These are phyloP conservation scores for Hygrophorus pudorinus DNA, from an alignment of 768 basidiomycete genomes.

Conservation along the genomic window DNA sequence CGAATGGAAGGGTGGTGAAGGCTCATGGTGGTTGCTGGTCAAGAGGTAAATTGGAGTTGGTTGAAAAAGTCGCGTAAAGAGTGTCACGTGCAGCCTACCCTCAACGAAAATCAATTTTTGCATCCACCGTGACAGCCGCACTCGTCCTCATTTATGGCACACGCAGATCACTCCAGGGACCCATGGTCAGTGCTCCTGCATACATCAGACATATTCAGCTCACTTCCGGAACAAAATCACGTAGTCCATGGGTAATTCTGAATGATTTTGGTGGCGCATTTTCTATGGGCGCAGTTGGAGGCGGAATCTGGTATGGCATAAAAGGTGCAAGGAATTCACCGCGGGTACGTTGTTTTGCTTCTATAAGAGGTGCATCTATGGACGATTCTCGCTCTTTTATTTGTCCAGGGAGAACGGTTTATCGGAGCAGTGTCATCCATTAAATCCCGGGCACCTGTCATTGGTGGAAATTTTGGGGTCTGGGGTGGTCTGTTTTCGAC, in stretches of 20 bases:
- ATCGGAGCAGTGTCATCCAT: conserved; percentile 92
- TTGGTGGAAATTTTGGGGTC: conserved; percentile 93
- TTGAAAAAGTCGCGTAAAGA: no score
- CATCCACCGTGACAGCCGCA: neutral
- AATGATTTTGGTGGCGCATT: conserved; percentile 98
- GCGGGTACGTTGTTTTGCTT: conserved; percentile 42
- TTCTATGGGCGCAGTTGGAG: conserved; percentile 96
- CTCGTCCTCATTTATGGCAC: conserved; percentile 48
- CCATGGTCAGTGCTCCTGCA: conserved; percentile 52
- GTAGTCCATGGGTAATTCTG: conserved; percentile 95
- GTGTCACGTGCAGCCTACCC: neutral
- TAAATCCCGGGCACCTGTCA: conserved; percentile 96
- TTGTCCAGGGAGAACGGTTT: conserved; percentile 76
- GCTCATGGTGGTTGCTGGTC: conserved; percentile 20
- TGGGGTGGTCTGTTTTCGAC: conserved; percentile 99
- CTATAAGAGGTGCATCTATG: neutral
- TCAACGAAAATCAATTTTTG: neutral
- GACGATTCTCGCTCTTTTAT: conserved; percentile 7
- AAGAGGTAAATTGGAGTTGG: neutral
- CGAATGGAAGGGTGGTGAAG: conserved; percentile 16
- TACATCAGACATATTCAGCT: neutral
- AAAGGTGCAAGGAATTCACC: conserved; percentile 97
- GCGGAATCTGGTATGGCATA: conserved; percentile 97
- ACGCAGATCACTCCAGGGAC: conserved; percentile 89
- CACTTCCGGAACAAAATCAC: neutral